Conservation (phyloP, 768 basidiomycete genomes). For the Leccinellum rugosiceps region DNA sequence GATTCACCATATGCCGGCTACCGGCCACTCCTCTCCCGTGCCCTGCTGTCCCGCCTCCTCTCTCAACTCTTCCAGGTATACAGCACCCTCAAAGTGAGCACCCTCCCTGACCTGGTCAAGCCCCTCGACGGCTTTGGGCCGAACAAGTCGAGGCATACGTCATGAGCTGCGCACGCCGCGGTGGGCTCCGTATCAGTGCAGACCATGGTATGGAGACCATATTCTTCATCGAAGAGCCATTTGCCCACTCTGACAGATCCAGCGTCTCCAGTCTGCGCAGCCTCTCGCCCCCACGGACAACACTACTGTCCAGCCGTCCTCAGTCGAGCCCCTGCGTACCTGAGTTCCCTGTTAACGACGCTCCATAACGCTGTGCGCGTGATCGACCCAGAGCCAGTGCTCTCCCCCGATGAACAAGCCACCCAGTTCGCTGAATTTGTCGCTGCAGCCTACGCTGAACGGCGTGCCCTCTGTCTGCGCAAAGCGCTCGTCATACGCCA, state of each 20-base stretch:
- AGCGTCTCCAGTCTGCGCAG: conserved; percentile 16
- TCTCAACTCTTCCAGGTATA: conserved; percentile 93
- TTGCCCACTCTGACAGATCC: conserved; percentile 40
- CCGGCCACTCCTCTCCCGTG: conserved; percentile 83
- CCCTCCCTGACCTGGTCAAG: conserved; percentile 72
- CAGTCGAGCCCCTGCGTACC: conserved; percentile 71
- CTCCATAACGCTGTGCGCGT: conserved; percentile 66
- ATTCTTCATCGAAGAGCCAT: conserved; percentile 85
- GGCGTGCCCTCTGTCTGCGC: conserved; percentile 71
- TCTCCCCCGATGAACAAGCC: conserved; percentile 46
- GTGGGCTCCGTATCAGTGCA: conserved; percentile 81
- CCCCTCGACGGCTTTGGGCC: conserved; percentile 63
- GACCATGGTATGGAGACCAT: conserved; percentile 87
- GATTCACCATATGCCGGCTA: conserved; percentile 68
- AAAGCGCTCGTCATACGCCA: conserved; percentile 81
- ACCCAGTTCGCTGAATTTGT: conserved; percentile 58
- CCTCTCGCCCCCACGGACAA: no score
- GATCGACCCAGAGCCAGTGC: conserved; percentile 45
- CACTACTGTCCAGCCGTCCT: conserved; percentile 66
- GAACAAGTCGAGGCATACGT: conserved; percentile 86
- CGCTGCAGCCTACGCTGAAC: conserved; percentile 65
- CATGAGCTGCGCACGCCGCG: conserved; percentile 86
- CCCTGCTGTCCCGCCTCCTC: conserved; percentile 87
- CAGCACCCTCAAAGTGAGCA: conserved; percentile 74
- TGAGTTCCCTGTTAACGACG: conserved; percentile 70